A percentile compares a stretch with the other conserved stretches of the same genome.
Conservation (phyloP, 495 filamentous ascomycete species). For the Neurospora sp. region DNA sequence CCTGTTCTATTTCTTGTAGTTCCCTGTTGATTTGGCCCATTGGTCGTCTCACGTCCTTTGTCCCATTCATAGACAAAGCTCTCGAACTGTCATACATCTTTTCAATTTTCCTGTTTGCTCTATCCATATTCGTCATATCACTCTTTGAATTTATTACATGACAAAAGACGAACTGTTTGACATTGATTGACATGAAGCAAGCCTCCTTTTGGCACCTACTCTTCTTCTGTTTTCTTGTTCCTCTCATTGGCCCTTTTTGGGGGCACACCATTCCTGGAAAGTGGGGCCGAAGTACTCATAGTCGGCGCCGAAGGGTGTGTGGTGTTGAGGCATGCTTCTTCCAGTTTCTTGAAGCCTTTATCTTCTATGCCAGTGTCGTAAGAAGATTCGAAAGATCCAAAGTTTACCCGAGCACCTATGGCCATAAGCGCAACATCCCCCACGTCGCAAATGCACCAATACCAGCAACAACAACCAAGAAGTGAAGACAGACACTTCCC, state of each 20-base stretch:
- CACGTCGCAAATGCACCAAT: not conserved
- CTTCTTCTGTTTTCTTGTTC: not conserved
- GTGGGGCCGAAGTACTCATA: too few relatives aligned
- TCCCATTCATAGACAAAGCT: not conserved
- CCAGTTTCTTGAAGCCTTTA: too few relatives aligned
- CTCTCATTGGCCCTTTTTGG: too few relatives aligned
- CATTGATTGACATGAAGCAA: not conserved
- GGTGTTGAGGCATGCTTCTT: too few relatives aligned
- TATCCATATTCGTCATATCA: not conserved
- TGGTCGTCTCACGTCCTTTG: not conserved
- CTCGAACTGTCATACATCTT: not conserved
- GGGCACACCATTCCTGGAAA: too few relatives aligned
- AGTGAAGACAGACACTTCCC: not conserved
- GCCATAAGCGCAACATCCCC: not conserved
- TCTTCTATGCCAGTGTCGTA: too few relatives aligned
- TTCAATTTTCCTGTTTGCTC: not conserved
- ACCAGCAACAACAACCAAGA: not conserved
- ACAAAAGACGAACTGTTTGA: not conserved
- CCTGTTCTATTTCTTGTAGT: not conserved
- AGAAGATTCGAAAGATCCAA: too few relatives aligned
- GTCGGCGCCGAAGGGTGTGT: too few relatives aligned
- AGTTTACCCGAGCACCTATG: too few relatives aligned
- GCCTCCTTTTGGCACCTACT: not conserved
- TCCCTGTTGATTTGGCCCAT: not conserved
- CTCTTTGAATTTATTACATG: not conserved